Conservation (phyloP, 495 filamentous ascomycete genomes). For the Coniosporium apollinis region DNA sequence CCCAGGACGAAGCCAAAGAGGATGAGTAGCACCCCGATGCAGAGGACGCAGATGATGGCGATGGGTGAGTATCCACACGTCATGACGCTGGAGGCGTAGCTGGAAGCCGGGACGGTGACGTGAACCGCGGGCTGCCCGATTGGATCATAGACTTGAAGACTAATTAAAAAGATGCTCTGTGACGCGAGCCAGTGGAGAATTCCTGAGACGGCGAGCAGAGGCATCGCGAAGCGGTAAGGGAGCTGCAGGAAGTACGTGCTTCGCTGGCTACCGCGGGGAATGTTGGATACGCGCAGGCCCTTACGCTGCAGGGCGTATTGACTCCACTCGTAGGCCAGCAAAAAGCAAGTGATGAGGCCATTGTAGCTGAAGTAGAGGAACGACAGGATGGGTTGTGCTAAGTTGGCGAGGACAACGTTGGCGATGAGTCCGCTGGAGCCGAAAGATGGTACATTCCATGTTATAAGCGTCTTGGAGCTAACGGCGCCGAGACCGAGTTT, state of each 20-base stretch:
- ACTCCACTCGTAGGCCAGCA: conserved; percentile 20
- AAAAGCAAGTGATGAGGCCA: conserved; percentile 26
- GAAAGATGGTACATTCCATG: not conserved
- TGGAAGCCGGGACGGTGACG: too few relatives aligned
- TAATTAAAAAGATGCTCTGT: conserved; percentile 8
- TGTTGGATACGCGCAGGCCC: conserved; percentile 4
- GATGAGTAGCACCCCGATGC: conserved; percentile 9
- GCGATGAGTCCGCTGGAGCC: conserved; percentile 10
- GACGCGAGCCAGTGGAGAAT: conserved; percentile 12
- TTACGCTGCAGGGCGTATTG: conserved; percentile 3
- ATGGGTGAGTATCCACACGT: conserved; percentile 16
- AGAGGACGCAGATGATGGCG: conserved; percentile 13
- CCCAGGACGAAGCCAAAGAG: conserved; percentile 7
- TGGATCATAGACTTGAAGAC: conserved; percentile 1
- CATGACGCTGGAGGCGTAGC: too few relatives aligned
- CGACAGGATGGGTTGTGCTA: conserved; percentile 28
- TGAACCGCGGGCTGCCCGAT: too few relatives aligned
- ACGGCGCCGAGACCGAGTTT: too few relatives aligned
- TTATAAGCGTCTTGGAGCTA: conserved; percentile 12
- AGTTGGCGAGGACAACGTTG: conserved; percentile 24
- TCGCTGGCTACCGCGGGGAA: conserved; percentile 5
- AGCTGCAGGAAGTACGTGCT: conserved; percentile 7
- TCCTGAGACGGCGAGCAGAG: conserved; percentile 1
- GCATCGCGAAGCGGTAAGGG: conserved; percentile 6
- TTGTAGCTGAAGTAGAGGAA: conserved; percentile 28